Percentiles rank a stretch among this genome's conserved stretches.
Evolutionary conservation across 305 asterid genomes (phyloP).

Genomic region (Fraxinus baroniana): DNA sequence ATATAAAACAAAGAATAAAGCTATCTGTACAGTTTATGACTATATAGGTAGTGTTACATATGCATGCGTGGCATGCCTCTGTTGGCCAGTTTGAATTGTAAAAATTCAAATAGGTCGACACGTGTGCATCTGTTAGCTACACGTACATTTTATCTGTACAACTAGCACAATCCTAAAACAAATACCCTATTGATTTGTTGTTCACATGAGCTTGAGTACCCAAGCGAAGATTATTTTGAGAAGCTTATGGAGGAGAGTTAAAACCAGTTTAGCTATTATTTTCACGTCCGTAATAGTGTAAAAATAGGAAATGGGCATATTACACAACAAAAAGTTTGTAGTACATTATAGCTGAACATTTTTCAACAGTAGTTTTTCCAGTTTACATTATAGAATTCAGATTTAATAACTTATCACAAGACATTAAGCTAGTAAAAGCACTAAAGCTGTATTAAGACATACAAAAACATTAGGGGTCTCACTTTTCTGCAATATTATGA

Average conservation of each 20-base stretch:
- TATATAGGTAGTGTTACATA: background rate
- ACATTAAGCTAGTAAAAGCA: background rate
- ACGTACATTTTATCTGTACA: background rate
- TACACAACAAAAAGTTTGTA: background rate
- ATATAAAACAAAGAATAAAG: too few species aligned
- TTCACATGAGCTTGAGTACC: background rate
- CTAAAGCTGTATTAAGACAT: background rate
- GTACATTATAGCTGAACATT: background rate
- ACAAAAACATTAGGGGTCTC: background rate
- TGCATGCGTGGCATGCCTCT: background rate
- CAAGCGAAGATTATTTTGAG: background rate
- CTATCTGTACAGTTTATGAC: background rate
- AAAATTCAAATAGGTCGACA: background rate
- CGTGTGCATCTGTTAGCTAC: background rate
- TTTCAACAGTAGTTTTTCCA: background rate
- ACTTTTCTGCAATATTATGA: background rate
- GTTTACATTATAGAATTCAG: constrained; percentile 21
- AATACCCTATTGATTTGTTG: background rate
- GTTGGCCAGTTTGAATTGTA: background rate
- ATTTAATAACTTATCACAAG: constrained; percentile 14
- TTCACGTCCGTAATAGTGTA: background rate
- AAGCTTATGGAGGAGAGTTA: background rate
- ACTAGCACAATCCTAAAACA: background rate
- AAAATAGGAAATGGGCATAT: background rate
- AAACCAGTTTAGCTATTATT: background rate